Evolutionary conservation across 805 yeast genomes (phyloP).

Genomic region (Kockiozyma suomiensis): DNA sequence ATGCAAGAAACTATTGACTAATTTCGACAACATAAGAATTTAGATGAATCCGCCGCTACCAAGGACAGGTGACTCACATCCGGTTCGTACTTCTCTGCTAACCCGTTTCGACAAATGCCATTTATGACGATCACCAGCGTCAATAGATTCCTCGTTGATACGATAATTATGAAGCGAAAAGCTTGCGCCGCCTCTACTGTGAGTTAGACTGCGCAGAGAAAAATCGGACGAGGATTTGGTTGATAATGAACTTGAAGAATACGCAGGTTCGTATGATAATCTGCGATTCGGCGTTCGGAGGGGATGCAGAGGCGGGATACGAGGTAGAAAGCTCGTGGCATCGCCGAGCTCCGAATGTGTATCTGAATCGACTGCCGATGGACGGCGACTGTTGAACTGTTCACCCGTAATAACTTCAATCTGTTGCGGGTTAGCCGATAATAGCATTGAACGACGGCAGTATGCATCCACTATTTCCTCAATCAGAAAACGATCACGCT

Average conservation of each 20-base stretch:
- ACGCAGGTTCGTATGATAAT: conserved; percentile 10
- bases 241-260: background rate
- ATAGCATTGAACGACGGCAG: conserved; percentile 16
- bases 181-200: conserved; percentile 1
- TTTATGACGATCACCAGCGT: background rate
- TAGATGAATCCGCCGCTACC: conserved; percentile 15
- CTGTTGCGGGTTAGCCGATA: conserved; percentile 12
- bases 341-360: background rate
- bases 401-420: background rate
- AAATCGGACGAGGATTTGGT: background rate
- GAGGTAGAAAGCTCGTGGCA: background rate
- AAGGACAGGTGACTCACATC: conserved; percentile 17
- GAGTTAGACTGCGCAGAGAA: conserved; percentile 16
- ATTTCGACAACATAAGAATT: background rate
- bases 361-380: conserved; percentile 14
- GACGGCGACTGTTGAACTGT: conserved; percentile 18
- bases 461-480: conserved; percentile 24
- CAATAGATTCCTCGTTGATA: conserved; percentile 26
- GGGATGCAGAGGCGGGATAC: conserved; percentile 6
- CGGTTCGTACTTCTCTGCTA: conserved; percentile 8
- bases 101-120: background rate
- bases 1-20: background rate
- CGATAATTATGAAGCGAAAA: conserved; percentile 13
- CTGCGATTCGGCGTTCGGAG: conserved; percentile 1
- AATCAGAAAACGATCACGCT: conserved; percentile 9